Evolutionary conservation across 2,329 filamentous ascomycete species (phyloP), one percentile per base, ranked within the genome.

Genomic region (Fusarium domesticum): DNA sequence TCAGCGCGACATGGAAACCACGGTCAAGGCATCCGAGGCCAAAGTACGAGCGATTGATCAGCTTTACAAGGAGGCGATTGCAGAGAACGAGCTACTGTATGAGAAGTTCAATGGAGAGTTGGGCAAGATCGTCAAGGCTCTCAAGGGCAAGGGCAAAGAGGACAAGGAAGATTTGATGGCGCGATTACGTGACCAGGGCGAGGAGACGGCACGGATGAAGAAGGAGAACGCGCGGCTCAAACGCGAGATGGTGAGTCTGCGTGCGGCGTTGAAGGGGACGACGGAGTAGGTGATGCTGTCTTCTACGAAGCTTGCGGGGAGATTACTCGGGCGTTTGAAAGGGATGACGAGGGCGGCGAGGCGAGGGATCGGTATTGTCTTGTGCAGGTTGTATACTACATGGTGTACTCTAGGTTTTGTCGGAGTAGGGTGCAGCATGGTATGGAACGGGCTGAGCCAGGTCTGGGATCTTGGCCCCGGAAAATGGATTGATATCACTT

Each of bases 81-180:
- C 89, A 0, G 92, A 97, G 72, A 97, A 96, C 58, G 91, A 96
- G 69, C 80, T 92, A 20, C 74, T 97, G 43, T 96, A 96, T 66
- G 87, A 92, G 54, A 85, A 84, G 48, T 96, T 96, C 73, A 96
- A 96, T 60, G 80, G 83, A n/a, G 92, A 96, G 69, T 71, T 97
- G 37, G 85, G 81, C 57, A 89, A 87, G 71, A 87, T 96, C 48
- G 76, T 90, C 34, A 85, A 82, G 64, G 87, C 85, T 32, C 76
- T 93, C 37, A 82, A 81, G 64, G 80, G 80, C 48, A 85, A 84
- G 54, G 80, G 81, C 4, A 85, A 86, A 37, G 85, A 89, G 33
- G 89, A 88, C 10, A 87, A 88, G 57, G 87, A 90, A 58, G 88
- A 92, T 57, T 68, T 96, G 47, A 77, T 90, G 60, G 70, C 70